Conservation (phyloP, 2,329 filamentous ascomycete species). For the Harringtonia aguacate region DNA sequence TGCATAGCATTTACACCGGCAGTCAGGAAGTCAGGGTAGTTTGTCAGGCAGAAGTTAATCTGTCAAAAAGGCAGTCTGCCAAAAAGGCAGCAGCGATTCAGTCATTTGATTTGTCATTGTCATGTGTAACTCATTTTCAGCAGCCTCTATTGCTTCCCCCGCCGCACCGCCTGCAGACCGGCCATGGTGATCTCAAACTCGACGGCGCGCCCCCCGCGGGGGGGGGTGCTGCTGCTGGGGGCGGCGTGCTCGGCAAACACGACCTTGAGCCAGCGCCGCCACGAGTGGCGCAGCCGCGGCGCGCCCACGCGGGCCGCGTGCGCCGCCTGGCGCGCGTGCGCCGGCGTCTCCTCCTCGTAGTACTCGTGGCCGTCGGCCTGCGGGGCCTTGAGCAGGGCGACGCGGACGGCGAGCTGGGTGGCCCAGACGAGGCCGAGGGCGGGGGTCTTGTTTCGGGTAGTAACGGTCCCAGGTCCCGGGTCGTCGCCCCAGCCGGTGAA, state of each 20-base stretch:
- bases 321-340: background rate
- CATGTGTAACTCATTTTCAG: background rate
- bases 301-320: conserved; percentile 8
- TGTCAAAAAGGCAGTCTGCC: too few relatives aligned
- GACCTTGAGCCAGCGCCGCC: conserved; percentile 73
- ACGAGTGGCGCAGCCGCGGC: conserved; percentile 22
- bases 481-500: conserved; percentile 92
- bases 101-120: too few relatives aligned
- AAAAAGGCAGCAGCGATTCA: too few relatives aligned
- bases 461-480: conserved; percentile 28
- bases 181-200: conserved; percentile 68
- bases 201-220: conserved; percentile 37
- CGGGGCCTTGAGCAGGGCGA: conserved; percentile 68
- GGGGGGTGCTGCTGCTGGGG: too few relatives aligned
- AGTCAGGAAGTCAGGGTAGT: too few relatives aligned
- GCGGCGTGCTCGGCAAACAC: conserved; percentile 75
- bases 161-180: conserved; percentile 40
- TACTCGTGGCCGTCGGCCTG: conserved; percentile 2
- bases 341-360: conserved; percentile 4
- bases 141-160: too few relatives aligned
- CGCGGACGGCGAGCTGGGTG: conserved; percentile 73
- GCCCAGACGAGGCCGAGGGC: conserved; percentile 84
- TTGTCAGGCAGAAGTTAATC: too few relatives aligned
- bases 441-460: conserved; percentile 61
- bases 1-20: too few relatives aligned